Base-by-base conservation (phyloP, 1,284 basidiomycete genomes). In the Ceratobasidium papillatum region DNA sequence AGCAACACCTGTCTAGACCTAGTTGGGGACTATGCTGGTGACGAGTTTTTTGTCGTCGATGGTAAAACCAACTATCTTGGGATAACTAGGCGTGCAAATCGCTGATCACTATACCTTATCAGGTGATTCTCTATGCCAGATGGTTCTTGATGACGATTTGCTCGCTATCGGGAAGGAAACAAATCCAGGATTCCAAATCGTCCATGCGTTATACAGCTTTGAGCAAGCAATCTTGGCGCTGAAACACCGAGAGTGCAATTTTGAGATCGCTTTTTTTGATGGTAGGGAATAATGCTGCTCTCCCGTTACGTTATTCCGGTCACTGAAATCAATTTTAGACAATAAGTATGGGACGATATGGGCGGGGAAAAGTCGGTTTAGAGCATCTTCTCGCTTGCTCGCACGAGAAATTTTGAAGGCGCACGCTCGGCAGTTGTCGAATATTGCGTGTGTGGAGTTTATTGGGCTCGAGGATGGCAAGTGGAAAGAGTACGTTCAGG, bases 21-120 rank as follows among this genome's bases (percentile, higher is more conserved):
- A 2, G 81, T 91, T 36, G 89, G 90, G 14, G 90, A 91, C 79
- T 91, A 89, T 79, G 90, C 88, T 38, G 90, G 90, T 0, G 84
- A 80, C 43, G 90, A 91, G 78, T 84, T 85, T n/a, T 92, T 92
- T 78, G 79, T 91, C 34, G 82, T 91, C 69, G 89, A 91, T 80
- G 90, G 90, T 88, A 78, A 54, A 77, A 64, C n/a, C 75, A 14
- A 36, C n/a, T 51, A 12, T 25, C 43, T 45, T 17, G 61, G 14
- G 17, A 58, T 0, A 38, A 22, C 12, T 12, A 51, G 22, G 43
- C n/a, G 11, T 76, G 30, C n/a, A 9, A 47, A 9, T n/a, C 47
- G 3, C 22, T 27, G 43, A 5, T 52, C 5, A 49, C 19, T 36
- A n/a, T 12, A 4, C 25, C n/a, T 7, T 51, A 4, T 4, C 22